A percentile compares a stretch with the other conserved stretches of the same genome.
These are phyloP conservation scores for Alternaria angustiovoidea DNA, from an alignment of 2,329 filamentous ascomycete genomes.

Conservation along the genomic window DNA sequence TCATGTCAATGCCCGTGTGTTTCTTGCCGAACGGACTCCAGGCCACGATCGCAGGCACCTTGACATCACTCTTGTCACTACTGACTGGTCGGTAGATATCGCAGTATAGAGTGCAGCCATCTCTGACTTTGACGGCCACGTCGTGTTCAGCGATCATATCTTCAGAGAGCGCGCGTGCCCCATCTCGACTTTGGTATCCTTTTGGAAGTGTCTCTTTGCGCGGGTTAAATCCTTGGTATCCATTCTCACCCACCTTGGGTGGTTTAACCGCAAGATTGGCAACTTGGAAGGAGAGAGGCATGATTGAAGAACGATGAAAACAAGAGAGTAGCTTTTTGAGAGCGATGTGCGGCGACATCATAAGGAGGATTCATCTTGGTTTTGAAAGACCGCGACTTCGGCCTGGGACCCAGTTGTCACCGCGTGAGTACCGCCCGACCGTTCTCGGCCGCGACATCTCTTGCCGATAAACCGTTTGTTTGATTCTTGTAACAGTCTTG, in stretches of 20 bases:
- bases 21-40: slow-evolving; percentile 57
- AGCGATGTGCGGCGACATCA: background rate
- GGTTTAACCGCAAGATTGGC: slow-evolving; percentile 15
- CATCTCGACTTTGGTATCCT: slow-evolving; percentile 14
- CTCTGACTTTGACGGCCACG: slow-evolving; percentile 17
- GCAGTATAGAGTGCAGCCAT: slow-evolving; percentile 16
- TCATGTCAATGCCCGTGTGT: slow-evolving; percentile 16
- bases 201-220: slow-evolving; percentile 16
- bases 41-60: slow-evolving; percentile 53
- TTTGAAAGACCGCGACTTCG: background rate
- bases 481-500: background rate
- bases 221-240: slow-evolving; percentile 18
- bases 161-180: slow-evolving; percentile 7
- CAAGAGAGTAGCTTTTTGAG: background rate
- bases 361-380: slow-evolving; percentile 1
- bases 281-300: slow-evolving; percentile 19
- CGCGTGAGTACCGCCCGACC: slow-evolving; percentile 2
- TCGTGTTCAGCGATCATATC: slow-evolving; percentile 18
- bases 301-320: background rate
- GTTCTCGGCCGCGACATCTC: slow-evolving; percentile 12
- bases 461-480: background rate
- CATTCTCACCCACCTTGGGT: slow-evolving; percentile 18
- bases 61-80: slow-evolving; percentile 19
- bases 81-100: slow-evolving; percentile 28
- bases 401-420: background rate